phyloP scores from a whole-genome alignment of 805 yeast genomes.

The Wickerhamomyces strasburgensis region DNA sequence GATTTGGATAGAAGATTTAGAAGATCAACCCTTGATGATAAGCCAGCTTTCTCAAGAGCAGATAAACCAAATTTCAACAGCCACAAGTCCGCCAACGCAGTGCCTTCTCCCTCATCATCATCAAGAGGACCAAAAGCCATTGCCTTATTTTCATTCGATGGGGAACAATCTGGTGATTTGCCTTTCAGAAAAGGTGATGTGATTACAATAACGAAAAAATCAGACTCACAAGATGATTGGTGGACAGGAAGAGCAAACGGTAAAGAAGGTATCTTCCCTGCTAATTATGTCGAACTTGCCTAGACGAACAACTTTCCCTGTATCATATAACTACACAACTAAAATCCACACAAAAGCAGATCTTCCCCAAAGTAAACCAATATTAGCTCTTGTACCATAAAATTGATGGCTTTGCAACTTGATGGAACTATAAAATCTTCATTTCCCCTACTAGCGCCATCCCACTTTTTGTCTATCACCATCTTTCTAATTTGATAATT shows the following conservation, averaged over 20 bases:
- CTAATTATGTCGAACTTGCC: constrained; percentile 84
- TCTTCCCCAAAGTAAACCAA: too few relatives aligned
- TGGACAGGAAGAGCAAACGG: constrained; percentile 94
- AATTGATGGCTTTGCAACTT: too few relatives aligned
- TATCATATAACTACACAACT: too few relatives aligned
- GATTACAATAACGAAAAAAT: constrained; percentile 77
- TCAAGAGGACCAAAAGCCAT: constrained; percentile 68
- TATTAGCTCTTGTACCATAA: too few relatives aligned
- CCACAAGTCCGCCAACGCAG: constrained; percentile 1
- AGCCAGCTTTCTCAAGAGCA: constrained; percentile 37
- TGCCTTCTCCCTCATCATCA: constrained; percentile 7
- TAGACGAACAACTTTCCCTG: constrained; percentile 6
- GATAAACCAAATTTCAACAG: constrained; percentile 36
- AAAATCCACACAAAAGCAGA: too few relatives aligned
- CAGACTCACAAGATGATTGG: constrained; percentile 93
- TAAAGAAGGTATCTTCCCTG: constrained; percentile 90
- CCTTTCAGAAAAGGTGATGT: constrained; percentile 93
- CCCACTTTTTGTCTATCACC: too few relatives aligned
- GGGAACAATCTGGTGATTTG: constrained; percentile 91
- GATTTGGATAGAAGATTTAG: constrained; percentile 36
- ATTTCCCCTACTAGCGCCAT: too few relatives aligned
- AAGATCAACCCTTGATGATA: constrained; percentile 34
- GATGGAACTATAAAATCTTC: too few relatives aligned
- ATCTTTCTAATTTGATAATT: too few relatives aligned
- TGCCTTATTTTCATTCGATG: constrained; percentile 83